A percentile compares a stretch with the other conserved stretches of the same genome.
phyloP scores from a whole-genome alignment of 345 rosid species.

The Euphorbia peplus region DNA sequence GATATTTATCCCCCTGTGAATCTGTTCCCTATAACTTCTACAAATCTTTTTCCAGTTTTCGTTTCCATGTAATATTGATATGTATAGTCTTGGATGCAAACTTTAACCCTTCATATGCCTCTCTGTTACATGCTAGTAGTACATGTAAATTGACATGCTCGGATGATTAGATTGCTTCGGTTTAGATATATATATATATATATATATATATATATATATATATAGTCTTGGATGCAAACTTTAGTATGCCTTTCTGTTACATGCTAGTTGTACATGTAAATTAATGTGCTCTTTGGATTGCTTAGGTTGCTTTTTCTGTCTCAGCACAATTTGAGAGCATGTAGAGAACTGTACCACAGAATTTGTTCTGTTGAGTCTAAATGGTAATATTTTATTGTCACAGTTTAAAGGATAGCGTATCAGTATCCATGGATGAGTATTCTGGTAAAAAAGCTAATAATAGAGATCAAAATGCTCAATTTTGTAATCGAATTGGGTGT shows the following conservation, averaged over 20 bases:
- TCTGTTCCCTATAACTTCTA: no score
- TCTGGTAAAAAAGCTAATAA: conserved; percentile 61
- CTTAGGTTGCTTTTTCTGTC: conserved; percentile 4
- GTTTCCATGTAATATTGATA: no score
- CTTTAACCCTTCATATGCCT: not conserved
- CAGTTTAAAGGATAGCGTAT: conserved; percentile 32
- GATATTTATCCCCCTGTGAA: no score
- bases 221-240: not conserved
- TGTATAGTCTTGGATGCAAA: no score
- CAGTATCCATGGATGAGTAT: conserved; percentile 63
- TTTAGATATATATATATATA: no score
- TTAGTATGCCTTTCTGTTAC: not conserved
- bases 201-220: no score
- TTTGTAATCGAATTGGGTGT: conserved; percentile 64
- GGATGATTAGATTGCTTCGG: conserved; percentile 6
- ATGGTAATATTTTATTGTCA: conserved; percentile 4
- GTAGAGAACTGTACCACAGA: not conserved
- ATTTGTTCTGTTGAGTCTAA: not conserved
- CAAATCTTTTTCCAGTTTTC: no score
- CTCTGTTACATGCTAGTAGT: not conserved
- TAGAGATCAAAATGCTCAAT: conserved; percentile 53
- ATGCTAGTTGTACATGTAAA: not conserved
- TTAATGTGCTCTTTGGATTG: not conserved
- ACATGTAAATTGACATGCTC: not conserved
- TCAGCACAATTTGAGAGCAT: not conserved